A percentile compares a stretch with the other conserved stretches of the same genome.
Conservation (phyloP, 23 red algal species). For the Gracilaria domingensis region DNA sequence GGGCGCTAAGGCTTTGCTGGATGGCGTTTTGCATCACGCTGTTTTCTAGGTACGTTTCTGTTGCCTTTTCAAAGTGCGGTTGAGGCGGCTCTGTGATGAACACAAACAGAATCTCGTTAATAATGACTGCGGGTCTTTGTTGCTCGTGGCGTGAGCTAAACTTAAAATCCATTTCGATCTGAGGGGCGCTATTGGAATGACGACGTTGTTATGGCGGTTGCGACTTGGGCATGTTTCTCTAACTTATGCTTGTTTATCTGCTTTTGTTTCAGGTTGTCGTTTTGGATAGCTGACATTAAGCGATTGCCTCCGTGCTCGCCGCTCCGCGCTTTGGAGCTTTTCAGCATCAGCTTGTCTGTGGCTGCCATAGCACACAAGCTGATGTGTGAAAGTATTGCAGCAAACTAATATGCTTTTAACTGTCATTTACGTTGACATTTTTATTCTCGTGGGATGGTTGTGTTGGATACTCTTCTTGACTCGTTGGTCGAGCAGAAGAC, state of each 20-base stretch:
- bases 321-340: not conserved
- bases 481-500: too few relatives aligned
- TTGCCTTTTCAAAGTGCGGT: not conserved
- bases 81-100: conserved; percentile 44
- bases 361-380: too few relatives aligned
- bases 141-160: conserved; percentile 33
- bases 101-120: conserved; percentile 72
- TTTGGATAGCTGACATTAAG: not conserved
- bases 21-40: conserved; percentile 56
- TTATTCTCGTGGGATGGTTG: too few relatives aligned
- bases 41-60: conserved; percentile 44
- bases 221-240: not conserved
- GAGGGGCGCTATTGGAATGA: not conserved
- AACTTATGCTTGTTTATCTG: not conserved
- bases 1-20: conserved; percentile 34
- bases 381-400: too few relatives aligned
- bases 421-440: too few relatives aligned
- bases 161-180: conserved; percentile 21
- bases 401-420: not conserved
- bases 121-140: conserved; percentile 42
- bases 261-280: not conserved
- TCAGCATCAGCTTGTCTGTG: not conserved
- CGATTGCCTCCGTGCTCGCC: not conserved
- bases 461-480: too few relatives aligned
- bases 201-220: not conserved